Conservation (phyloP, 164 flowering plant species). For the Dillenia turbinata region DNA sequence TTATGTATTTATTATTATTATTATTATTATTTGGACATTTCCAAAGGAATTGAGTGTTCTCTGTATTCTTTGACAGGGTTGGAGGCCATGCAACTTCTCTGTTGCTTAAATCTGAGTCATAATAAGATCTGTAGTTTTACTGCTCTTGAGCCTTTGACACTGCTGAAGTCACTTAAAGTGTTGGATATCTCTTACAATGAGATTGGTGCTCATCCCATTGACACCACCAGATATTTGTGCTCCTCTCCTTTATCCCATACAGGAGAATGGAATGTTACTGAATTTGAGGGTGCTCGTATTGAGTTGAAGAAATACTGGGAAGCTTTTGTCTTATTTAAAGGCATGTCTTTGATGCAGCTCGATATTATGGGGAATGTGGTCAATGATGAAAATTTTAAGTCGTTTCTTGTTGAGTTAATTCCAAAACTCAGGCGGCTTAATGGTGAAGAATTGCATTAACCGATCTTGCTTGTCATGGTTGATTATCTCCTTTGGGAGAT, state of each 20-base stretch:
- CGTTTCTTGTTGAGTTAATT: conserved; percentile 40
- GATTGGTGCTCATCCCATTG: conserved; percentile 73
- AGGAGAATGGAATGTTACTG: conserved; percentile 25
- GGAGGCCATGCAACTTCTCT: conserved; percentile 79
- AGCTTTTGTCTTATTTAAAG: conserved; percentile 49
- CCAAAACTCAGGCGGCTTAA: conserved; percentile 67
- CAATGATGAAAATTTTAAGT: conserved; percentile 38
- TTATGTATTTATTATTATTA: too few species aligned
- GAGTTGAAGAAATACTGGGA: conserved; percentile 46
- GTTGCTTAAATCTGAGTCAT: conserved; percentile 63
- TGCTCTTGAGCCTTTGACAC: conserved; percentile 68
- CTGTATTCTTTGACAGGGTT: conserved; percentile 46
- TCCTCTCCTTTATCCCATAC: conserved; percentile 70
- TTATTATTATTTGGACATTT: neutral
- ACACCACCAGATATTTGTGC: conserved; percentile 68
- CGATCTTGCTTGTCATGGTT: neutral
- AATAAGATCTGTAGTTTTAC: conserved; percentile 65
- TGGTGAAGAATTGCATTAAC: conserved; percentile 32
- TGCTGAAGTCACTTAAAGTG: conserved; percentile 47
- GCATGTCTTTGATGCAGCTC: conserved; percentile 52
- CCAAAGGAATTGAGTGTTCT: neutral
- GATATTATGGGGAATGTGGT: conserved; percentile 63
- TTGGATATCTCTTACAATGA: conserved; percentile 75
- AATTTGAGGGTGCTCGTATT: conserved; percentile 15
- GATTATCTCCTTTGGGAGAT: too few species aligned